A percentile compares a stretch with the other conserved stretches of the same genome.
Conservation (phyloP, 148 eudicot species). For the Spergularia bocconei region DNA sequence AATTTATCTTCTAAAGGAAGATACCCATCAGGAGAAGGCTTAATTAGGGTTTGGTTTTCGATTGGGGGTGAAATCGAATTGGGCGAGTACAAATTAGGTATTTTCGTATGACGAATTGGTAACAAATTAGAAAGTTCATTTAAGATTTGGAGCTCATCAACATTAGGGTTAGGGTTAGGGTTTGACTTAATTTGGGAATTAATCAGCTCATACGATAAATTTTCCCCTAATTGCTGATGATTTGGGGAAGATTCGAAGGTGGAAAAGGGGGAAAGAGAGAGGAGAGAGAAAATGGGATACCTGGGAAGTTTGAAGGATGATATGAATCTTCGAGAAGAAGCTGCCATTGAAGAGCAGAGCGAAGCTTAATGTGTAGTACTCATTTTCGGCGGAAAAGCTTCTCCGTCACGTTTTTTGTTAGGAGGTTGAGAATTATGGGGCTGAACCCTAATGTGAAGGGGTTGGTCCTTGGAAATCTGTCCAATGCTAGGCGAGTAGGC, state of each 20-base stretch:
- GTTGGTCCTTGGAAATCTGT: no score
- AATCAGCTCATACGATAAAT: not conserved
- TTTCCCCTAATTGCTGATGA: not conserved
- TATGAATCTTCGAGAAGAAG: slow-evolving; percentile 17
- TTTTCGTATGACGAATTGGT: slow-evolving; percentile 34
- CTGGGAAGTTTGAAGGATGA: slow-evolving; percentile 9
- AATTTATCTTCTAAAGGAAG: slow-evolving; percentile 67
- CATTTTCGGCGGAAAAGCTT: not conserved
- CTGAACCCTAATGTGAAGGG: no score
- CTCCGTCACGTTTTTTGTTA: not conserved
- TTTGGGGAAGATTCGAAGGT: slow-evolving; percentile 13
- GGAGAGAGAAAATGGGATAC: slow-evolving; percentile 14
- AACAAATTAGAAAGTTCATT: slow-evolving; percentile 54
- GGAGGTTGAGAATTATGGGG: no score
- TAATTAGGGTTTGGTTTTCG: slow-evolving; percentile 13
- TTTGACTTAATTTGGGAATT: not conserved
- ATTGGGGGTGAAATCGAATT: slow-evolving; percentile 15
- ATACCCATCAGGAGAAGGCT: slow-evolving; percentile 46
- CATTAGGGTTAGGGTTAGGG: slow-evolving; percentile 13
- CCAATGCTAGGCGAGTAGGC: no score
- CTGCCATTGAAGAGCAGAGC: slow-evolving; percentile 10
- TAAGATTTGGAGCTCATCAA: slow-evolving; percentile 45
- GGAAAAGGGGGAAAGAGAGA: slow-evolving; percentile 16
- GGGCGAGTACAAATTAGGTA: slow-evolving; percentile 12
- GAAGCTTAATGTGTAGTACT: not conserved